phyloP scores from a whole-genome alignment of 2,329 filamentous ascomycete genomes.

The Pezicula radicicola region DNA sequence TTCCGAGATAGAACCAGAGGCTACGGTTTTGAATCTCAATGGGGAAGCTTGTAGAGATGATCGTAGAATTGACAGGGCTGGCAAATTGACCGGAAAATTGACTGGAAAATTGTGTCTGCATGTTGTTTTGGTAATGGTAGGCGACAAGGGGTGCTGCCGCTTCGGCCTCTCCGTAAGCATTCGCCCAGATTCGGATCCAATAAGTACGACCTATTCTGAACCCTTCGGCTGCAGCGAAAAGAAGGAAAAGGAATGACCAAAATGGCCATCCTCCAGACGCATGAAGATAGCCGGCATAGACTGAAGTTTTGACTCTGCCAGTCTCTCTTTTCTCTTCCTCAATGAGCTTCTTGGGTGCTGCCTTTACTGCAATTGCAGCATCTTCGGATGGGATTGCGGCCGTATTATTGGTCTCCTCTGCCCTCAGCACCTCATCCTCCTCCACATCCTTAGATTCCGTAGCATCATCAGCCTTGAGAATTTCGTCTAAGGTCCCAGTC shows the following conservation, averaged over 20 bases:
- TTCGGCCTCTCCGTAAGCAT: slow-evolving; percentile 30
- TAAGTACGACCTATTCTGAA: slow-evolving; percentile 45
- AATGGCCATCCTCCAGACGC: slow-evolving; percentile 60
- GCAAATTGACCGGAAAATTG: slow-evolving; percentile 15
- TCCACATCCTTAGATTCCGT: slow-evolving; percentile 29
- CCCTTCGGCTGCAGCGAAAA: slow-evolving; percentile 41
- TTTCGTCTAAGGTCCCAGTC: slow-evolving; percentile 51
- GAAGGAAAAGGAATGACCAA: slow-evolving; percentile 50
- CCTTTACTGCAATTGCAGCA: slow-evolving; percentile 31
- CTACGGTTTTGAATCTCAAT: background rate
- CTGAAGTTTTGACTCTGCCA: slow-evolving; percentile 61
- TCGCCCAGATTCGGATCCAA: slow-evolving; percentile 63
- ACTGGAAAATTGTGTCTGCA: slow-evolving; percentile 33
- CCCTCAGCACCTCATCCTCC: slow-evolving; percentile 45
- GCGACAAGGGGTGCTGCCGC: slow-evolving; percentile 3
- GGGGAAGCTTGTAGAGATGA: background rate
- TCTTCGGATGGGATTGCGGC: slow-evolving; percentile 32
- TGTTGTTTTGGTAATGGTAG: background rate
- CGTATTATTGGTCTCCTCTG: slow-evolving; percentile 40
- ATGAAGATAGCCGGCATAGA: slow-evolving; percentile 65
- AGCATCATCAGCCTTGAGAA: slow-evolving; percentile 50
- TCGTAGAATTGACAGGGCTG: background rate
- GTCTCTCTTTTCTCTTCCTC: slow-evolving; percentile 69
- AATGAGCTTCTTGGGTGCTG: slow-evolving; percentile 58
- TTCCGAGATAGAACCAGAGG: slow-evolving; percentile 55